Evolutionary conservation across 306 rosid species (phyloP).

Genomic region (Prunus mongolica): DNA sequence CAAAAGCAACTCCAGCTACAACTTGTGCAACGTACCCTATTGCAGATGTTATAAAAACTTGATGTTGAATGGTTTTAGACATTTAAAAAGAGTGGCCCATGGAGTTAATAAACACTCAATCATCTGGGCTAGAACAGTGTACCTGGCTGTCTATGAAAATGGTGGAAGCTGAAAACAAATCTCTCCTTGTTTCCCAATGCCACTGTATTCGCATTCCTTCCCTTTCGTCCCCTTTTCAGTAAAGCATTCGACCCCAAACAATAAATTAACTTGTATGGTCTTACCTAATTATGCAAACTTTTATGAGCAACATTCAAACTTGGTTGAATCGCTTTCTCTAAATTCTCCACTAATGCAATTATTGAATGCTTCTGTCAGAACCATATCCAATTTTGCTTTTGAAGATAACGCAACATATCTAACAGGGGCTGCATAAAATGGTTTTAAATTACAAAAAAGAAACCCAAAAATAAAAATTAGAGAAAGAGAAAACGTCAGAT

Average conservation of each 20-base stretch:
- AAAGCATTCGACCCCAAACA: not conserved
- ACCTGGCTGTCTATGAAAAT: not conserved
- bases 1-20: no score
- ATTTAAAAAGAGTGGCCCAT: no score
- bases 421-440: not conserved
- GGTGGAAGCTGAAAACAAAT: not conserved
- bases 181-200: no score
- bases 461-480: not conserved
- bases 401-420: not conserved
- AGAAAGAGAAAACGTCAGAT: not conserved
- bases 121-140: not conserved
- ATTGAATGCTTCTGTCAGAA: constrained; percentile 8
- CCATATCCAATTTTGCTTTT: constrained; percentile 9
- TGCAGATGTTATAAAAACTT: no score
- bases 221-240: not conserved
- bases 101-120: not conserved
- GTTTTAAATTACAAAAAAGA: not conserved
- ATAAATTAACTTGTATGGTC: not conserved
- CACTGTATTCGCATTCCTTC: not conserved
- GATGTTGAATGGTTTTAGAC: no score
- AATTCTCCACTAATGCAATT: constrained; percentile 12
- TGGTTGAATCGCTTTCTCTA: not conserved
- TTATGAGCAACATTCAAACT: not conserved
- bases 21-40: no score
- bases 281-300: not conserved